A percentile compares a stretch with the other conserved stretches of the same genome.
Conservation (phyloP, 2,329 filamentous ascomycete species). For the Fusarium bactridioides region DNA sequence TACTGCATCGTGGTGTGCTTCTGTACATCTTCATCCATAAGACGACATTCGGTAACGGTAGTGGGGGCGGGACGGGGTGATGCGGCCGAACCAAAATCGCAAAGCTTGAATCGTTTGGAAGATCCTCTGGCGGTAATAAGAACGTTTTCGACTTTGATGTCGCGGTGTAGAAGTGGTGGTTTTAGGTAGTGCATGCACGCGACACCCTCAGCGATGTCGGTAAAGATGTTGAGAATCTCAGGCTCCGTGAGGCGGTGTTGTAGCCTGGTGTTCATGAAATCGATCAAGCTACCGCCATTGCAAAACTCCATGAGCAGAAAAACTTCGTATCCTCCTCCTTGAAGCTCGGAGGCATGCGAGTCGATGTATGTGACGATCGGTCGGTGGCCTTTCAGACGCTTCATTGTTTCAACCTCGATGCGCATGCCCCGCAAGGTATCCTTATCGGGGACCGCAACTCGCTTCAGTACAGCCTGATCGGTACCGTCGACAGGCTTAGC, state of each 20-base stretch:
- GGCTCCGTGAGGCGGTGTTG: constrained; percentile 97
- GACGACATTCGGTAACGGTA: constrained; percentile 84
- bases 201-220: constrained; percentile 93
- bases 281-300: constrained; percentile 91
- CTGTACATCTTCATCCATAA: constrained; percentile 97
- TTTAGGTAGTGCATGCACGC: constrained; percentile 99
- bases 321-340: constrained; percentile 94
- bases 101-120: constrained; percentile 88
- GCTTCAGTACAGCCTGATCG: constrained; percentile 86
- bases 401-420: constrained; percentile 99
- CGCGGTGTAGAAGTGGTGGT: constrained; percentile 88
- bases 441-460: constrained; percentile 96
- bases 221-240: constrained; percentile 96
- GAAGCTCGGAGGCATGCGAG: constrained; percentile 93
- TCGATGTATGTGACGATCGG: constrained; percentile 98
- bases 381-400: constrained; percentile 95
- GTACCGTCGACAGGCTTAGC: constrained; percentile 79
- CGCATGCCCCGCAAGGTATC: constrained; percentile 94
- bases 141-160: constrained; percentile 98
- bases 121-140: constrained; percentile 77
- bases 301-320: constrained; percentile 99
- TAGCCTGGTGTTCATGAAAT: constrained; percentile 98
- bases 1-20: constrained; percentile 98
- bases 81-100: constrained; percentile 95
- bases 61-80: constrained; percentile 83